These are phyloP conservation scores for Acer saccharum DNA, from an alignment of 345 rosid genomes.

Conservation along the genomic window DNA sequence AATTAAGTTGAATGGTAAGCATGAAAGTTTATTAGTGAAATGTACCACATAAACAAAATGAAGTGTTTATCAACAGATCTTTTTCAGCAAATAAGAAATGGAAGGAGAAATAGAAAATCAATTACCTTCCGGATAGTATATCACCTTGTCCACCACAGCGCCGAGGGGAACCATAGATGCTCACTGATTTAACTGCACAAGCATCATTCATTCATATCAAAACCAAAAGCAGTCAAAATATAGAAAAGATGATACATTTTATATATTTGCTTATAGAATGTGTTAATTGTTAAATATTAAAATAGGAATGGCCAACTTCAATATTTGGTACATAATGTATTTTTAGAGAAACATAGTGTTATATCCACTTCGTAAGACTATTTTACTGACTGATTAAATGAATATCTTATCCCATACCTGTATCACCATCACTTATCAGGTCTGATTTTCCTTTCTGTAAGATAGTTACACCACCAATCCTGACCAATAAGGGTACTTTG, in stretches of 20 bases:
- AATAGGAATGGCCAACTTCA: not conserved
- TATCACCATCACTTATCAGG: conserved; percentile 74
- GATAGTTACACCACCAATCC: conserved; percentile 91
- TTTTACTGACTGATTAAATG: not conserved
- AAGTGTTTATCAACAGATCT: not conserved
- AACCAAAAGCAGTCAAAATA: not conserved
- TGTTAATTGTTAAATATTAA: no score
- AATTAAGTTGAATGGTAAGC: not conserved
- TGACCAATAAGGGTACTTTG: conserved; percentile 26
- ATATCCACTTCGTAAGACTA: not conserved
- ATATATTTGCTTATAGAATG: not conserved
- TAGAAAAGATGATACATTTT: not conserved
- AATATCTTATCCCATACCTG: conserved; percentile 44
- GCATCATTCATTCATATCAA: conserved; percentile 16
- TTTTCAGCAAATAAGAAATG: not conserved
- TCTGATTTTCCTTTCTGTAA: conserved; percentile 84
- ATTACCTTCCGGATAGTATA: conserved; percentile 92
- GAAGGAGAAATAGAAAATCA: not conserved
- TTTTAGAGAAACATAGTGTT: not conserved
- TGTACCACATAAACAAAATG: not conserved
- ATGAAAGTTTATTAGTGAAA: not conserved
- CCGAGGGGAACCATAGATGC: conserved; percentile 80
- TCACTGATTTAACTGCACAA: conserved; percentile 72
- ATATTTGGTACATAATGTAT: not conserved
- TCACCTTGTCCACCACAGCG: conserved; percentile 99